Base-by-base conservation (phyloP, 371 early-diverging fungal species). In the Mortierella sp. region DNA sequence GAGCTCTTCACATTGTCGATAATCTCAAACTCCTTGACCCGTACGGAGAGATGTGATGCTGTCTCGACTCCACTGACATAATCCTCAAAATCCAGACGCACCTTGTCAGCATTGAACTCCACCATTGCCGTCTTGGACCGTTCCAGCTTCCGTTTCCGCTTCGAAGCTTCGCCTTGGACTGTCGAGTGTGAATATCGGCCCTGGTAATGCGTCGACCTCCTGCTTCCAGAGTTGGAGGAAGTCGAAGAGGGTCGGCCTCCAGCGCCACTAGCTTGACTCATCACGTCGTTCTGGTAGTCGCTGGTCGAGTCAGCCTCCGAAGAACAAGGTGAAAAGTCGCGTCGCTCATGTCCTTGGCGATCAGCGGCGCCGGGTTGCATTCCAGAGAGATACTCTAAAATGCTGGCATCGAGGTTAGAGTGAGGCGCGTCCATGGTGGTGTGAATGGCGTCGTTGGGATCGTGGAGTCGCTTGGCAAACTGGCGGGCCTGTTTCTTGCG, bases 1-100 rank as follows among this genome's bases (percentile, higher is more conserved):
- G 95, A 95, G 1, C 94, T 92, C 73, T 89, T 86, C 26, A 97
- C 85, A 75, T 95, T 91, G 72, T 97, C 97, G 64, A 94, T 88
- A 22, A 96, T 90, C 67, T 96, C 96, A 26, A 95, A 74, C 53
- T 95, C 93, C 26, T 87, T 85, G 4, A 96, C 86, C 14, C 73
- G 66, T 0, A 95, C 45, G 2, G 85, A 75, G 9, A 93, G 74
- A 34, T 90, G 88, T 11, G 90, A 85, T 0, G 92, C 91, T 5
- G 84, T 85, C 24, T 85, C 80, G 11, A 89, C 86, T 0, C 86
- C 77, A 5, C 70, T 64, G 1, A 93, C 88, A 85, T 90, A 92
- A 22, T 88, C 47, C 70, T 94, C 92, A 66, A 90, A 88, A 22
- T 91, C 91, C 1, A 93, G 41, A 31, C 87, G 88, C 14, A 94